These are phyloP conservation scores for Ambrosia artemisiifolia DNA, from an alignment of 129 eudicot genomes.

Conservation along the genomic window DNA sequence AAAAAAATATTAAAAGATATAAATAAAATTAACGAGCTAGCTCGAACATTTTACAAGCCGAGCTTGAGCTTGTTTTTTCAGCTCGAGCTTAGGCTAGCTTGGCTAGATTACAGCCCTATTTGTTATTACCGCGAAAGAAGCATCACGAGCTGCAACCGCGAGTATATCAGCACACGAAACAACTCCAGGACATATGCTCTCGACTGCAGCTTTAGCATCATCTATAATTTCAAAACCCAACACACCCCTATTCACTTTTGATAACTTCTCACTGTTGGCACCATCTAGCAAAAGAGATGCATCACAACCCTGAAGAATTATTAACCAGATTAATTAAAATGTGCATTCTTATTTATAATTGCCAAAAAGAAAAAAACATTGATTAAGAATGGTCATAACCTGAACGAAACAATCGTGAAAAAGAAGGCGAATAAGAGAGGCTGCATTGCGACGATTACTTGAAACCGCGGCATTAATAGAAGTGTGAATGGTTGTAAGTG, in stretches of 20 bases:
- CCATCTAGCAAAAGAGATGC: slow-evolving; percentile 63
- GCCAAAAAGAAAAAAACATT: too few species aligned
- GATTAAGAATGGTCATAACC: not conserved
- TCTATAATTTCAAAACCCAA: slow-evolving; percentile 68
- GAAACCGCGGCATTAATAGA: slow-evolving; percentile 39
- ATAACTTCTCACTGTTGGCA: slow-evolving; percentile 40
- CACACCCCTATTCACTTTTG: slow-evolving; percentile 47
- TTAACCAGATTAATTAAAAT: not conserved
- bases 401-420: slow-evolving; percentile 45
- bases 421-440: slow-evolving; percentile 35
- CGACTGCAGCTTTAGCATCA: slow-evolving; percentile 48
- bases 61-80: too few species aligned
- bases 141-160: slow-evolving; percentile 80
- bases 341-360: too few species aligned
- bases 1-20: too few species aligned
- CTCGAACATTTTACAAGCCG: too few species aligned
- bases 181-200: slow-evolving; percentile 62
- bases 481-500: slow-evolving; percentile 36
- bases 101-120: not conserved
- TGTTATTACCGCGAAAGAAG: slow-evolving; percentile 34
- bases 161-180: slow-evolving; percentile 85
- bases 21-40: too few species aligned
- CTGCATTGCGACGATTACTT: slow-evolving; percentile 35
- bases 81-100: too few species aligned
- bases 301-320: slow-evolving; percentile 65